Percentiles rank a stretch among this genome's conserved stretches.
Conservation (phyloP, 164 flowering plant species). For the Nymphaea colorata region DNA sequence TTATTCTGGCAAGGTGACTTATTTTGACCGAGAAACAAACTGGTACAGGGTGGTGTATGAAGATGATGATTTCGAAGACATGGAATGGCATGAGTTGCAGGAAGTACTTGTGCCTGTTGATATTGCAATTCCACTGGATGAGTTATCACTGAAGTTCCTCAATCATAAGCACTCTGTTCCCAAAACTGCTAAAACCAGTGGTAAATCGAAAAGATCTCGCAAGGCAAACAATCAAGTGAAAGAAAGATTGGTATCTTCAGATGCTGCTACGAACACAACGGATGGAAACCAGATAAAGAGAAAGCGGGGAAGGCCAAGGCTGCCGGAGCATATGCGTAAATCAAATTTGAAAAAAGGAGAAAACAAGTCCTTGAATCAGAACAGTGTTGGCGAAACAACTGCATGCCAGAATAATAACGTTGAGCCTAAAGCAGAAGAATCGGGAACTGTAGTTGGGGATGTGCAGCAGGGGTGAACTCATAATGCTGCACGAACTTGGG, state of each 20-base stretch:
- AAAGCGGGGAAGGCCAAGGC: background rate
- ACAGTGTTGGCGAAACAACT: background rate
- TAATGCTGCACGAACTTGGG: background rate
- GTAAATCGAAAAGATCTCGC: constrained; percentile 1
- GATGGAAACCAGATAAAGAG: background rate
- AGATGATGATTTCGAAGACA: constrained; percentile 88
- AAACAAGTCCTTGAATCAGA: background rate
- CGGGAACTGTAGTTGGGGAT: background rate
- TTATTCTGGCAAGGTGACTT: constrained; percentile 42
- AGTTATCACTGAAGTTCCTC: constrained; percentile 39
- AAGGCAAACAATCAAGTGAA: background rate
- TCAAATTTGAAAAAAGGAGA: background rate
- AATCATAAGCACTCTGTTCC: constrained; percentile 22
- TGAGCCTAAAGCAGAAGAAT: background rate
- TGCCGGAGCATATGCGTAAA: too few relatives aligned
- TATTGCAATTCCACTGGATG: constrained; percentile 42
- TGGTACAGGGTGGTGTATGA: constrained; percentile 86
- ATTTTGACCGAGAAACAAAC: constrained; percentile 56
- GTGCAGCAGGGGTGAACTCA: background rate
- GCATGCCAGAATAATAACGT: background rate
- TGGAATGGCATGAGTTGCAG: constrained; percentile 65
- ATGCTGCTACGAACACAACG: too few relatives aligned
- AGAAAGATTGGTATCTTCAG: background rate
- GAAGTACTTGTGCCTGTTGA: constrained; percentile 62
- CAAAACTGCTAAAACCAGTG: constrained; percentile 9